Evolutionary conservation across 1,284 basidiomycete species (phyloP), one percentile per base, ranked within the genome.

Genomic region (Ustilago vetiveriae): DNA sequence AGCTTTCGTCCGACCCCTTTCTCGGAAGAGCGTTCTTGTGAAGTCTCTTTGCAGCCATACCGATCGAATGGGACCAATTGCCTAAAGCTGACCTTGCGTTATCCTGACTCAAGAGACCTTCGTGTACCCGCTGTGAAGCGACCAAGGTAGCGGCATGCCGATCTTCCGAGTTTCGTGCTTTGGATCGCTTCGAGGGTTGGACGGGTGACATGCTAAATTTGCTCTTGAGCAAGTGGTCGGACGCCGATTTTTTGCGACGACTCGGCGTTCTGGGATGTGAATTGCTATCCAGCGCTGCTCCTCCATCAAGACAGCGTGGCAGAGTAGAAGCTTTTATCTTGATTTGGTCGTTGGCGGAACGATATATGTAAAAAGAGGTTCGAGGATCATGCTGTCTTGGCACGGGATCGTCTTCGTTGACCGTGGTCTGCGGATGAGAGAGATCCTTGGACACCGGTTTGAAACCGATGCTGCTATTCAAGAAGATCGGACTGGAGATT

Each of bases 181-280:
- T 70, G 36, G 37, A 42, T 24, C 53, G 52, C 22, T 65, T 60
- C 4, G 67, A 57, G 8, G 42, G 51, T 23, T 70, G 67, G 11
- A 60, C 53, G 19, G 67, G 67, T 6, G 67, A 70, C 60, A 70
- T 70, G 57, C 57, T 60, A 37, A 70, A 70, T 14, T 70, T 70
- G 53, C 62, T 65, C 38, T 41, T 52, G 19, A 70, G 53, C n/a
- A 49, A 11, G 10, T 56, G 57, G 19, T 60, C 45, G 22, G 39
- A 19, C 0, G 57, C 42, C 9, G 33, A 16, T 35, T 35, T 22
- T 30, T 56, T 52, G 2, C 52, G 33, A 23, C 50, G 50, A 24
- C 47, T 45, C 2, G 54, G 66, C 3, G 66, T 63, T 23, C 45
- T 48, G 16, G 44, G 54, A 23, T 63, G 42, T 8, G 36, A 21